Evolutionary conservation across 371 early-diverging fungal species (phyloP), one percentile per base, ranked within the genome.

Genomic region (Dichotomocladium elegans): DNA sequence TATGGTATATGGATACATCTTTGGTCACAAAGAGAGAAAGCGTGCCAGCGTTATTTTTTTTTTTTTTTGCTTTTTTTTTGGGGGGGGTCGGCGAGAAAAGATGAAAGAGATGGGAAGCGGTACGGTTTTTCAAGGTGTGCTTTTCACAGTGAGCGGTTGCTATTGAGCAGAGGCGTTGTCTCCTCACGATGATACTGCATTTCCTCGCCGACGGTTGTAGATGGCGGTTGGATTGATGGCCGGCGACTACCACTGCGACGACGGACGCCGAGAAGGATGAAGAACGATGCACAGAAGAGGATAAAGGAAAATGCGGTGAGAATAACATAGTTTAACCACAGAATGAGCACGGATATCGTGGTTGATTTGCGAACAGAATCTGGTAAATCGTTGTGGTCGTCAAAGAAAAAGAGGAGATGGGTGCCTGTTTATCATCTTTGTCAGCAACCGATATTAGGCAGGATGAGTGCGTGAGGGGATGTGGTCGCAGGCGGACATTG

Each of bases 211-310:
- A 34, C 30, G 26, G 46, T 17, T 3, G 54, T 46, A 30, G 56
- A 41, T 2, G 56, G 34, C 3, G 21, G 24, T n/a, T 47, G 17
- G 17, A 24, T 44, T 2, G 56, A 47, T 12, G 41, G 40, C 19
- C 31, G 28, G 31, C 21, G 28, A 34, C 25, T 1, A 30, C 27
- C 19, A 37, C 42, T 28, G 40, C 30, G 55, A 26, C 53, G 40
- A 31, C 43, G 34, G 17, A 53, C 44, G 29, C 66, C 66, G 31
- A 66, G 54, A 25, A 66, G 41, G 46, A 66, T 59, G 35, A 66
- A 66, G 33, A 66, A 55, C 4, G 66, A 66, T 24, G 66, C 66
- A 50, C 66, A 66, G 37, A 66, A 56, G 27, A 66, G 53, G 30
- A 66, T 57, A 47, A 66, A 59, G 15, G 66, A 52, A 26, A 66